A percentile compares a stretch with the other conserved stretches of the same genome.
These are phyloP conservation scores for Ophiostoma sp. DNA, from an alignment of 2,329 filamentous ascomycete genomes.

Conservation along the genomic window DNA sequence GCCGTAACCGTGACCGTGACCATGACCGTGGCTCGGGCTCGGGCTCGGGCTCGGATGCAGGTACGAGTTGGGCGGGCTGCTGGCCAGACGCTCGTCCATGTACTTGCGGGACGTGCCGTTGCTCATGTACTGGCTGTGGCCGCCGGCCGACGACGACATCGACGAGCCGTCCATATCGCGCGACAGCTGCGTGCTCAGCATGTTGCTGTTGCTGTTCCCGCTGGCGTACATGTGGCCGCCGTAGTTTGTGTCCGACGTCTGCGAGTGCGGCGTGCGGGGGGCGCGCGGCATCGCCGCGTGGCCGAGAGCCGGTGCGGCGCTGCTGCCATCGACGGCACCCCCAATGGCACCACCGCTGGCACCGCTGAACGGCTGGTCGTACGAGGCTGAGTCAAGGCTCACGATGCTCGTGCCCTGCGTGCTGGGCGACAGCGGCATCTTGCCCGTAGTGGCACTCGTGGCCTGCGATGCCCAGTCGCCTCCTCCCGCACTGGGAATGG, in stretches of 20 bases:
- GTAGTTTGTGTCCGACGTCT: not conserved
- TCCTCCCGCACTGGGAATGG: constrained; percentile 44
- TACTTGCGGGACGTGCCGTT: not conserved
- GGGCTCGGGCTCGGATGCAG: constrained; percentile 22
- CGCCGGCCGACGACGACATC: constrained; percentile 26
- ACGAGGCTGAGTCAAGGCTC: constrained; percentile 53
- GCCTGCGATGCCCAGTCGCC: constrained; percentile 57
- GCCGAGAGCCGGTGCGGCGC: constrained; percentile 26
- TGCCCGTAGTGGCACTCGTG: constrained; percentile 58
- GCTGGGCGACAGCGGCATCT: constrained; percentile 59
- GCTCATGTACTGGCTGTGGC: constrained; percentile 34
- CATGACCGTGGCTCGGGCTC: no score
- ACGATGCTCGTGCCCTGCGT: constrained; percentile 61
- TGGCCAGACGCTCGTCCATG: not conserved
- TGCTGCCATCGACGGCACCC: constrained; percentile 27
- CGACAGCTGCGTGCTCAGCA: constrained; percentile 30
- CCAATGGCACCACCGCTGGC: no score
- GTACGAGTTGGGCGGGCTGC: constrained; percentile 7
- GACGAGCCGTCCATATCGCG: constrained; percentile 35
- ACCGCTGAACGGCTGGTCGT: constrained; percentile 39
- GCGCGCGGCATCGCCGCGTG: constrained; percentile 4
- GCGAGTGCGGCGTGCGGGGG: constrained; percentile 11
- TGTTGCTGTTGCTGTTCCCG: not conserved
- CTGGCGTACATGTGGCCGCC: not conserved
- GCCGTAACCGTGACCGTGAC: no score